phyloP scores from a whole-genome alignment of 2,329 filamentous ascomycete genomes.

The Botryotinia narcissicola region DNA sequence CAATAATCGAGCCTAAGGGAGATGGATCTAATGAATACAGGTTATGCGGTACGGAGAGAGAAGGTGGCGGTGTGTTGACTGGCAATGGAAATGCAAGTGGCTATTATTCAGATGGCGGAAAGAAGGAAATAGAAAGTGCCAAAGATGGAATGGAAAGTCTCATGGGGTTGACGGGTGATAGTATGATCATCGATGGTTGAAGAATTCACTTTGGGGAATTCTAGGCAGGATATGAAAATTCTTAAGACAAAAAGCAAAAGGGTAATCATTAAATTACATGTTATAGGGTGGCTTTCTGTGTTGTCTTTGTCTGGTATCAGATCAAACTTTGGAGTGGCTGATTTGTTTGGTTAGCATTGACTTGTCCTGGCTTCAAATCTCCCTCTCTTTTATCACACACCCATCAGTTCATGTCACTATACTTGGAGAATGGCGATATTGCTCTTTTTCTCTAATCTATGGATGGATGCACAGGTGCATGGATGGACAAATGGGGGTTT shows the following conservation, averaged over 20 bases:
- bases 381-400: not conserved
- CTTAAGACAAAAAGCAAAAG: not conserved
- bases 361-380: not conserved
- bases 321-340: slow-evolving; percentile 4
- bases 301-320: slow-evolving; percentile 5
- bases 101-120: slow-evolving; percentile 38
- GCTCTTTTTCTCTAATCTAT: slow-evolving; percentile 9
- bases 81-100: slow-evolving; percentile 30
- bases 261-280: slow-evolving; percentile 2
- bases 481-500: not conserved
- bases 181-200: slow-evolving; percentile 21
- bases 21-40: slow-evolving; percentile 52
- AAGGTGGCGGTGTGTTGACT: slow-evolving; percentile 22
- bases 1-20: slow-evolving; percentile 58
- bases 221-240: not conserved
- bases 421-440: slow-evolving; percentile 15
- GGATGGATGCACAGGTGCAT: slow-evolving; percentile 4
- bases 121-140: slow-evolving; percentile 17
- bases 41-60: slow-evolving; percentile 47
- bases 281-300: slow-evolving; percentile 4
- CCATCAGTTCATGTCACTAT: not conserved
- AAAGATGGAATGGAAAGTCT: slow-evolving; percentile 15
- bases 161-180: slow-evolving; percentile 15
- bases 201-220: not conserved
- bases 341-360: slow-evolving; percentile 12